phyloP scores from a whole-genome alignment of 805 yeast genomes.

The Metschnikowia amazonensis region DNA sequence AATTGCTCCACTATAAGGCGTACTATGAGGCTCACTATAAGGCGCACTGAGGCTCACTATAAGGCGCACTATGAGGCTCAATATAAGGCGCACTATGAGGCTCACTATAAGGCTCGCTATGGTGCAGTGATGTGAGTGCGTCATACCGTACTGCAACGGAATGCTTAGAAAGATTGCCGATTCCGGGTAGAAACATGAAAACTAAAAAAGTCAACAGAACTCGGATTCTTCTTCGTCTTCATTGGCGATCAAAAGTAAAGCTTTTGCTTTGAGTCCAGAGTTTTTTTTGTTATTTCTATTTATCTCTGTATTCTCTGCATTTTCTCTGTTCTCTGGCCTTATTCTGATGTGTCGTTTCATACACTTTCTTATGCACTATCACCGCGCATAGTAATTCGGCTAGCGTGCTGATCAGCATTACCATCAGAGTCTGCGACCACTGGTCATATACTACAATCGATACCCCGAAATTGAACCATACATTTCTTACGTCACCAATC shows the following conservation, averaged over 20 bases:
- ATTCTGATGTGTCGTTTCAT: not conserved
- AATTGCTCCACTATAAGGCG: not conserved
- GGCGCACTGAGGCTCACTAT: not conserved
- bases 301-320: not conserved
- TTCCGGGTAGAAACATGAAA: not conserved
- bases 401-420: not conserved
- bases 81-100: too few relatives aligned
- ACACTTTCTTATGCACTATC: not conserved
- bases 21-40: too few relatives aligned
- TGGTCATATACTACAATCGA: too few relatives aligned
- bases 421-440: not conserved
- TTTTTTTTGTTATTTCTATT: not conserved
- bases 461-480: not conserved
- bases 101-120: too few relatives aligned
- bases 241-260: too few relatives aligned
- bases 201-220: not conserved
- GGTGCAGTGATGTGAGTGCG: slow-evolving; percentile 1
- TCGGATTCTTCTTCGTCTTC: too few relatives aligned
- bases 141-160: not conserved
- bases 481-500: not conserved
- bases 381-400: slow-evolving; percentile 2
- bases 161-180: not conserved
- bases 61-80: not conserved
- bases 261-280: too few relatives aligned
- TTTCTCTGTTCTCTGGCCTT: not conserved